Evolutionary conservation across 306 rosid species (phyloP), one percentile per base, ranked within the genome.

Genomic region (Dryas alaskensis): DNA sequence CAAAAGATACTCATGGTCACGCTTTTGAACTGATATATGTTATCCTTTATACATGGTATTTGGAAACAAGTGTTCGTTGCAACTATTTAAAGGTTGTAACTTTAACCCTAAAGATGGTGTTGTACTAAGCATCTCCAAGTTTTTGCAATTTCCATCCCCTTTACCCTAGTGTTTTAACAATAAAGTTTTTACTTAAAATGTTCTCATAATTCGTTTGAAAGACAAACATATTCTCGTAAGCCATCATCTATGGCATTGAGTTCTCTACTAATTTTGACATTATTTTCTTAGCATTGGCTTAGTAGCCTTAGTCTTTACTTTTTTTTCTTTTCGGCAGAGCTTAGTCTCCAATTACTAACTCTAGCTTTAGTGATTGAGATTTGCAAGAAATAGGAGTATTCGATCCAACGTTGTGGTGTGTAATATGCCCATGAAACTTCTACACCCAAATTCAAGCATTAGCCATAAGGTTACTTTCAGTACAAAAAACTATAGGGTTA

Each of bases 11-110:
- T 46, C 17, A 27, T 11, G 59, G 44, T 78, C 53, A 53, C 55
- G 19, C 73, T 17, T 39, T 27, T 62, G 74, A 72, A 50, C 78
- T 67, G 63, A 70, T 73, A 57, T 61, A 55, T 78, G 6, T 74
- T 60, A 46, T 45, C 74, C 73, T 43, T 75, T 75, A 22, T 22
- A 60, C 0, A 27, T 3, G 53, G 65, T 39, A 12, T 0, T 10
- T 3, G 54, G 65, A 53, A 51, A 13, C 22, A 31, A 42, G 53
- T 5, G 17, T 25, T 45, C 27, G 67, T 16, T 72, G 25, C 65
- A 5, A 8, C 37, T 17, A 19, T 52, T 55, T 3, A 58, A 70
- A 72, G 37, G 16, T 46, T 65, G 70, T 39, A 7, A 25, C 55
- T 44, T 72, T 14, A 72, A 27, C 76, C 76, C 3, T 25, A 16